A percentile compares a stretch with the other conserved stretches of the same genome.
Evolutionary conservation across 2,329 filamentous ascomycete species (phyloP).

Genomic region (Bipolaris victoriae): DNA sequence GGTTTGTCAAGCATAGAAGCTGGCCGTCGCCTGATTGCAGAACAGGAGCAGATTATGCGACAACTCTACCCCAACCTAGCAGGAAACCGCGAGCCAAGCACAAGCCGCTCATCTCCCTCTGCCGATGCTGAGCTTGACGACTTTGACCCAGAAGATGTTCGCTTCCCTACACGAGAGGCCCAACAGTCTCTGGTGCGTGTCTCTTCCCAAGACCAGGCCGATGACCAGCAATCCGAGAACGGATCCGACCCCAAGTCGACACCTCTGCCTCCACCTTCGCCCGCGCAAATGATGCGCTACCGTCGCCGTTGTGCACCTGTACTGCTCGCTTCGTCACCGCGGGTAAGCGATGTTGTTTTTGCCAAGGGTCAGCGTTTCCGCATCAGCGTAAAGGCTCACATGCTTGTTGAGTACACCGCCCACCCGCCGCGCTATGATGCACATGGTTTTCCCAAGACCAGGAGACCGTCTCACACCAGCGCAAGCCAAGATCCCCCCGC

Average conservation of each 20-base stretch:
- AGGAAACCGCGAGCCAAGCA: conserved; percentile 14
- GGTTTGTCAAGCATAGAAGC: conserved; percentile 37
- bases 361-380: conserved; percentile 51
- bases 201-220: conserved; percentile 28
- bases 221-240: conserved; percentile 28
- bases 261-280: conserved; percentile 38
- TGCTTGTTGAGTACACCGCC: conserved; percentile 51
- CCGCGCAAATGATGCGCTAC: conserved; percentile 52
- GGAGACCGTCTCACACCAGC: conserved; percentile 17
- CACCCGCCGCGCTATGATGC: conserved; percentile 55
- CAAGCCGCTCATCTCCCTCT: conserved; percentile 18
- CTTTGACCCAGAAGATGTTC: conserved; percentile 48
- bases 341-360: conserved; percentile 56
- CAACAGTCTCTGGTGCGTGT: conserved; percentile 20
- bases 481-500: conserved; percentile 8
- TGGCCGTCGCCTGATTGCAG: conserved; percentile 51
- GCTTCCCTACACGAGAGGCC: conserved; percentile 36
- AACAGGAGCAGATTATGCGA: conserved; percentile 57
- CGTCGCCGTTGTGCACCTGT: conserved; percentile 56
- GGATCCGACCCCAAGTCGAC: conserved; percentile 41
- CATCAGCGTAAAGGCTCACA: conserved; percentile 52
- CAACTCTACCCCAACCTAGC: conserved; percentile 55
- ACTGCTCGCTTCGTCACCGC: conserved; percentile 51
- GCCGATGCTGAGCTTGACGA: conserved; percentile 45
- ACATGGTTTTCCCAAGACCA: conserved; percentile 45